Percentiles rank a stretch among this genome's conserved stretches.
Conservation (phyloP, 345 rosid genomes). For the Corymbia maculata region DNA sequence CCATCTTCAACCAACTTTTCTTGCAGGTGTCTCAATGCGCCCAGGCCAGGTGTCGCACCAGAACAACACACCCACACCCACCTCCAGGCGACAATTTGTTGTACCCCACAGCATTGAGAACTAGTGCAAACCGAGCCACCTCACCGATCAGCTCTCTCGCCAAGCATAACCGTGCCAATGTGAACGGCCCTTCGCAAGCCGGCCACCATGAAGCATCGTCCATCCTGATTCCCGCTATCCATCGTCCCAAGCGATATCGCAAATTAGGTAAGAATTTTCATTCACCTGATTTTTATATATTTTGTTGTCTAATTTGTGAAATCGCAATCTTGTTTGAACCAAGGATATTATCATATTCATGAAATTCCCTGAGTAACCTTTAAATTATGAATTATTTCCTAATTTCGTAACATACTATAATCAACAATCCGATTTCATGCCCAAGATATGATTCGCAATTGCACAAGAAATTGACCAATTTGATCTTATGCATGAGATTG, state of each 20-base stretch:
- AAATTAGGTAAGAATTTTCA: neutral
- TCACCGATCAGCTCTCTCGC: neutral
- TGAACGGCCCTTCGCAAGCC: neutral
- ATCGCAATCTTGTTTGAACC: neutral
- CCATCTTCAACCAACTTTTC: too few species aligned
- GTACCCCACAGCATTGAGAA: neutral
- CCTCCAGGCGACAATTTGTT: too few species aligned
- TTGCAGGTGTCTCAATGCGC: too few species aligned
- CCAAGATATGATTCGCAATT: neutral
- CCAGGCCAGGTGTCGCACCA: too few species aligned
- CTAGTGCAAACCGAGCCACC: neutral
- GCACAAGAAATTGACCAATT: neutral
- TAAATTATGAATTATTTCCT: too few species aligned
- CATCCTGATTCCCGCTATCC: neutral
- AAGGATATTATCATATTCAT: too few species aligned
- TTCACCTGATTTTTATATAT: neutral
- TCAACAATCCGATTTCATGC: neutral
- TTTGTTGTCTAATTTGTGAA: neutral
- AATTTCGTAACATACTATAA: too few species aligned
- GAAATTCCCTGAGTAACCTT: too few species aligned
- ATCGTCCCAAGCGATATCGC: neutral
- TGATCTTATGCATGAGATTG: fast-evolving
- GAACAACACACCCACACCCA: too few species aligned
- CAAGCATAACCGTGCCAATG: neutral
- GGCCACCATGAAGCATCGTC: neutral